Evolutionary conservation across 495 filamentous ascomycete genomes (phyloP), one percentile per base, ranked within the genome.

Genomic region (Hypoxylon lenormandii): DNA sequence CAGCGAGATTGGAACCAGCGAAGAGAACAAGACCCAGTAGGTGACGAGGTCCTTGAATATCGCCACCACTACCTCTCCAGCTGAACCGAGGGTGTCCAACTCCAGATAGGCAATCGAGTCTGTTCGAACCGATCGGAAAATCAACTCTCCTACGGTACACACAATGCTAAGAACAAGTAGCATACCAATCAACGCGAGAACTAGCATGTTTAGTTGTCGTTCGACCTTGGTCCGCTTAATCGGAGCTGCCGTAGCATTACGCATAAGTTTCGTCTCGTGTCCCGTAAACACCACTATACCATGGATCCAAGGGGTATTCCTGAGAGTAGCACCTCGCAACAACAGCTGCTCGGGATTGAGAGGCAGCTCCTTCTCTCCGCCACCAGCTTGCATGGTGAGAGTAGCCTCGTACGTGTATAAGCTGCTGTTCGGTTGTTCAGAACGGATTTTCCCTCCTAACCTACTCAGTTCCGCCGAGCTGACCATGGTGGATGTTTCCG

Each of bases 321-420:
- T 86, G 42, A 99, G 81, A 3, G 95, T 97, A 11, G 96, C 96
- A 47, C 96, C 96, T 80, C 96, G 88, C 37, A 99, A 86, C 15
- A 99, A 82, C 19, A 99, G 83, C 73, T 94, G 90, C 72, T 95
- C 92, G 1, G 83, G 77, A 52, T 79, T 79, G 48, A 82, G 60
- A 26, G 79, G 72, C 8, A 84, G 55, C 74, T 98, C 96, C 79
- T 97, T 97, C 82, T 99, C 96, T 6, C 96, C 96, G 11, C 95
- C 95, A 33, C 96, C 95, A 53, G 89, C 86, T 66, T 92, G 89
- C 85, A 98, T 91, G 1, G 93, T 98, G 77, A 99, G 77, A 0
- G 96, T 97, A 42, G 93, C 96, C 78, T 99, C 96, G 76, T 97
- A 99, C 3, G 96, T 99, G 75, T 99, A 99, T 37, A 99, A 81